Evolutionary conservation across 2,329 filamentous ascomycete species (phyloP).

Genomic region (Cladosporium phlei): DNA sequence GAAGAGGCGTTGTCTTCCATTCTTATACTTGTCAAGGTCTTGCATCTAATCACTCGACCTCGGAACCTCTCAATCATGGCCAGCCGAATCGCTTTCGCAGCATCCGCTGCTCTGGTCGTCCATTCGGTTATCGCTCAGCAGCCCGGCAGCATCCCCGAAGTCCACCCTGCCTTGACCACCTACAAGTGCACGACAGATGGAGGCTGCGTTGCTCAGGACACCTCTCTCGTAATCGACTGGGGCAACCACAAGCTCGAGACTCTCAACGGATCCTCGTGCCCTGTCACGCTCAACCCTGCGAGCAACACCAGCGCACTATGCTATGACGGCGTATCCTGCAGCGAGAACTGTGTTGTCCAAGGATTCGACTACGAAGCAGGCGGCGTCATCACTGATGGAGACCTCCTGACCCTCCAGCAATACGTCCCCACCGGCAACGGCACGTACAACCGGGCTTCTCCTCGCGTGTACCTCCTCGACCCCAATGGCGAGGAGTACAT

Average conservation of each 20-base stretch:
- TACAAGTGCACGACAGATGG: slow-evolving; percentile 48
- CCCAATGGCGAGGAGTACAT: slow-evolving; percentile 55
- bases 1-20: too few species aligned
- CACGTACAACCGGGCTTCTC: slow-evolving; percentile 7
- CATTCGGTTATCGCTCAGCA: slow-evolving; percentile 10
- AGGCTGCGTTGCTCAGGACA: slow-evolving; percentile 47
- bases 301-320: slow-evolving; percentile 33
- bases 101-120: slow-evolving; percentile 7
- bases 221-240: slow-evolving; percentile 49
- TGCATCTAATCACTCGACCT: not conserved
- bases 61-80: not conserved
- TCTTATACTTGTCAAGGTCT: too few species aligned
- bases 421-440: slow-evolving; percentile 12
- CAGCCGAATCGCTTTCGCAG: not conserved
- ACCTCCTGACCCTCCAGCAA: slow-evolving; percentile 42
- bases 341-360: slow-evolving; percentile 51
- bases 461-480: slow-evolving; percentile 59
- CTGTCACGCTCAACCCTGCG: too few species aligned
- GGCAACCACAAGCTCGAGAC: slow-evolving; percentile 33
- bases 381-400: slow-evolving; percentile 47
- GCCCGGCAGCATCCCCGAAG: slow-evolving; percentile 33
- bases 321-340: slow-evolving; percentile 27
- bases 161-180: slow-evolving; percentile 49
- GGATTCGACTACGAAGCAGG: slow-evolving; percentile 52
- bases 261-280: slow-evolving; percentile 7